Evolutionary conservation across 2,329 filamentous ascomycete species (phyloP).

Genomic region (Colletotrichum truncatum): DNA sequence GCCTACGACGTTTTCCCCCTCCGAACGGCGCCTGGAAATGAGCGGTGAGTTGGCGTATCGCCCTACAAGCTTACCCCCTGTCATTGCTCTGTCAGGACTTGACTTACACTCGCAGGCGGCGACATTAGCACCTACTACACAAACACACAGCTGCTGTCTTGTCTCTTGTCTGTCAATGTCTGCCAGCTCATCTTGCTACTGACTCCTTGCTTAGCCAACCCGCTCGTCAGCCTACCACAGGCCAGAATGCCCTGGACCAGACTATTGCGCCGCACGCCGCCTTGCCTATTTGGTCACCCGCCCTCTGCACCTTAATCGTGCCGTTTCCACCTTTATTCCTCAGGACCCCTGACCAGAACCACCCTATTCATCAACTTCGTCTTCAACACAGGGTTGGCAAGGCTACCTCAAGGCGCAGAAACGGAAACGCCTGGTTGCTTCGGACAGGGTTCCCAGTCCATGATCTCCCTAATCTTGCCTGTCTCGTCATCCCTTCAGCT

Average conservation of each 20-base stretch:
- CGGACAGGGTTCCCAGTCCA: slow-evolving; percentile 20
- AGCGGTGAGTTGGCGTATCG: slow-evolving; percentile 31
- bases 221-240: slow-evolving; percentile 7
- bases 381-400: slow-evolving; percentile 23
- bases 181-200: slow-evolving; percentile 24
- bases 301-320: slow-evolving; percentile 23
- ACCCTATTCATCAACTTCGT: slow-evolving; percentile 1
- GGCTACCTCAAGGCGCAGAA: slow-evolving; percentile 22
- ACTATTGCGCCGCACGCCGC: slow-evolving; percentile 18
- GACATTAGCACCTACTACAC: neutral
- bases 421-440: slow-evolving; percentile 22
- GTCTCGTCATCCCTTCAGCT: slow-evolving; percentile 25
- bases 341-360: slow-evolving; percentile 13
- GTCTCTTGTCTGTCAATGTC: slow-evolving; percentile 22
- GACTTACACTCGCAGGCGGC: neutral
- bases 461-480: slow-evolving; percentile 22
- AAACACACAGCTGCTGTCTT: neutral
- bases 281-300: slow-evolving; percentile 22
- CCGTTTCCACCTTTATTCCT: slow-evolving; percentile 15
- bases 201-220: slow-evolving; percentile 25
- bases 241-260: neutral
- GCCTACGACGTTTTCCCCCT: neutral
- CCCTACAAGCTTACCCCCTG: slow-evolving; percentile 11
- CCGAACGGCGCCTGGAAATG: slow-evolving; percentile 20
- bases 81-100: neutral